Evolutionary conservation across 2,329 filamentous ascomycete genomes (phyloP).

Genomic region (Beauveria medogensis): DNA sequence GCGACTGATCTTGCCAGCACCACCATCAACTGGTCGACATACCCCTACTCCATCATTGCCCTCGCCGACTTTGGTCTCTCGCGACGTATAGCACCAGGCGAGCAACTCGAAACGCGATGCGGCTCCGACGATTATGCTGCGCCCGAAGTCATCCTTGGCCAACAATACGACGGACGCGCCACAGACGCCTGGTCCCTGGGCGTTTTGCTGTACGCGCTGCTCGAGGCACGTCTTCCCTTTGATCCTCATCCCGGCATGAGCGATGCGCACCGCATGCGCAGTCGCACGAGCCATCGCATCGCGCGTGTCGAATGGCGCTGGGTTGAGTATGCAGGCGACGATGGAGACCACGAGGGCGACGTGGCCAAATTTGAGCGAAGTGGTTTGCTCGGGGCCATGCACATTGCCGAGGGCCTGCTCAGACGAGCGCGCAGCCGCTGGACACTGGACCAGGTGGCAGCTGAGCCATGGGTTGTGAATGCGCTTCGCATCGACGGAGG

Average conservation of each 20-base stretch:
- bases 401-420: conserved; percentile 75
- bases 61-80: conserved; percentile 89
- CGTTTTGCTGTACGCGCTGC: conserved; percentile 83
- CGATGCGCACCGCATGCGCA: conserved; percentile 67
- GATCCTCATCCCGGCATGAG: conserved; percentile 78
- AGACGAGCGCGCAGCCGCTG: conserved; percentile 76
- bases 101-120: conserved; percentile 86
- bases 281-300: conserved; percentile 85
- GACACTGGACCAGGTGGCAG: conserved; percentile 64
- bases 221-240: conserved; percentile 89
- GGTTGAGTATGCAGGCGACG: conserved; percentile 75
- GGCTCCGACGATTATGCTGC: conserved; percentile 96
- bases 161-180: conserved; percentile 84
- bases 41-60: conserved; percentile 77
- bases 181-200: conserved; percentile 95
- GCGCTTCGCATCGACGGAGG: conserved; percentile 63
- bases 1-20: conserved; percentile 55
- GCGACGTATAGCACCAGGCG: conserved; percentile 73
- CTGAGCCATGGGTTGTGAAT: conserved; percentile 65
- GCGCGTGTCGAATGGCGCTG: conserved; percentile 93
- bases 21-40: conserved; percentile 60
- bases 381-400: conserved; percentile 66
- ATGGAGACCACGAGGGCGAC: conserved; percentile 75
- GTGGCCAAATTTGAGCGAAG: conserved; percentile 51
- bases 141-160: conserved; percentile 90